These are phyloP conservation scores for Dioscorea alata DNA, from an alignment of 106 monocot species.

Conservation along the genomic window DNA sequence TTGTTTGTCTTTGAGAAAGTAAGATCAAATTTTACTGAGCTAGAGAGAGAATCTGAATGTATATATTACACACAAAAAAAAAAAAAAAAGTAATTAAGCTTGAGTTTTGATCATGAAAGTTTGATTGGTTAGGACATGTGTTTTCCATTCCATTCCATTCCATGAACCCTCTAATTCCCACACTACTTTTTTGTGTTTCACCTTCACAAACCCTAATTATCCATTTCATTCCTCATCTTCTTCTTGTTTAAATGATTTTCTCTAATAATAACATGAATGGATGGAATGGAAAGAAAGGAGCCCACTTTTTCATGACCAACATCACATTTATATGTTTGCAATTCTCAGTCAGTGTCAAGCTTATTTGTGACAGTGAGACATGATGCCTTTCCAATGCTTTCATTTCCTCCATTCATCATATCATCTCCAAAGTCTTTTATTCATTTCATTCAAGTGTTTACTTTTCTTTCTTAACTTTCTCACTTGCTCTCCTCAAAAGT, in stretches of 20 bases:
- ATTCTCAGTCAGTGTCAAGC: neutral
- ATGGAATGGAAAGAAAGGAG: slow-evolving; percentile 10
- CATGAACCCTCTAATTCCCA: neutral
- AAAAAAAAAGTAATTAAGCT: no score
- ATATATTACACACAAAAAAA: no score
- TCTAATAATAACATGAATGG: neutral
- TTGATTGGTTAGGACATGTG: slow-evolving; percentile 13
- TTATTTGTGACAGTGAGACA: neutral
- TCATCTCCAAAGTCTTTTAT: no score
- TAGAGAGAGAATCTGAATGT: no score
- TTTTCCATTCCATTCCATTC: slow-evolving; percentile 4
- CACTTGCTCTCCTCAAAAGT: no score
- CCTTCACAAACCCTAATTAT: neutral
- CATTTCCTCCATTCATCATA: no score
- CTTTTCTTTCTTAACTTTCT: no score
- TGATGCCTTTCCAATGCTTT: neutral
- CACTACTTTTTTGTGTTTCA: neutral
- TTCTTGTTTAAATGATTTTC: neutral
- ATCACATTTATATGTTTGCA: neutral
- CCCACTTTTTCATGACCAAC: slow-evolving; percentile 5
- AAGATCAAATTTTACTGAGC: no score
- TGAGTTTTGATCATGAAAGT: neutral
- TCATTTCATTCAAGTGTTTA: no score
- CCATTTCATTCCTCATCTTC: neutral
- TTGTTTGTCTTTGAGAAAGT: no score